Base-by-base conservation (phyloP, 257 asterid genomes). In the Solanum arcanum region DNA sequence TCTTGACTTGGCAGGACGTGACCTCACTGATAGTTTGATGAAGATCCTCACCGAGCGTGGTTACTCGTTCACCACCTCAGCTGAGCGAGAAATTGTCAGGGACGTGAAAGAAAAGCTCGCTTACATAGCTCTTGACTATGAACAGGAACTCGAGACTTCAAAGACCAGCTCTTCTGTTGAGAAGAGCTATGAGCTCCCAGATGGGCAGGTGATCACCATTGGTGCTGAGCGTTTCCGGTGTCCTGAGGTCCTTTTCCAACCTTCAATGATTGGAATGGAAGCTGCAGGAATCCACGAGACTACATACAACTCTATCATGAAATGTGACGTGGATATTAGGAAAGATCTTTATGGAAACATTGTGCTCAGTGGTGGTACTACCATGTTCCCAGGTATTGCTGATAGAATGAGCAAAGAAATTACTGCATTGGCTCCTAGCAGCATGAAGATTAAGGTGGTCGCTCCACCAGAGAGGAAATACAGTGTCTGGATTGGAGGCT, bases 211-310 rank as follows among this genome's bases (percentile, higher is more conserved):
- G 73, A 91, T 91, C 87, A 91, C 93, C 77, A 90, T 91, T 59
- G 93, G 92, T 11, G 70, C 83, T 77, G 93, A 91, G 86, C 91
- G 92, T 21, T 91, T 91, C 92, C 86, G 92, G 49, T 91, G 93
- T 86, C 92, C 93, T 35, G 93, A 91, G 86, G 93, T 91, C 37
- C 93, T 91, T 81, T 91, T 91, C 92, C 93, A 91, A 88, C 93
- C 93, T 8, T 88, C 92, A 35, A 87, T 91, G 85, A 90, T 91
- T 9, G 93, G 92, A 80, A 87, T 85, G 93, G 93, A 91, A 84
- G 91, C 92, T 72, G 92, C 91, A 9, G 93, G 93, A 39, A 91
- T 91, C 87, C 92, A 91, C 80, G 93, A 91, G 88, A 91, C 93
- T 12, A 88, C 93, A 25, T 91, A 91, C 75, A 90, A 91, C 86